These are phyloP conservation scores for Malus hybrid DNA, from an alignment of 331 rosid species.

Conservation along the genomic window DNA sequence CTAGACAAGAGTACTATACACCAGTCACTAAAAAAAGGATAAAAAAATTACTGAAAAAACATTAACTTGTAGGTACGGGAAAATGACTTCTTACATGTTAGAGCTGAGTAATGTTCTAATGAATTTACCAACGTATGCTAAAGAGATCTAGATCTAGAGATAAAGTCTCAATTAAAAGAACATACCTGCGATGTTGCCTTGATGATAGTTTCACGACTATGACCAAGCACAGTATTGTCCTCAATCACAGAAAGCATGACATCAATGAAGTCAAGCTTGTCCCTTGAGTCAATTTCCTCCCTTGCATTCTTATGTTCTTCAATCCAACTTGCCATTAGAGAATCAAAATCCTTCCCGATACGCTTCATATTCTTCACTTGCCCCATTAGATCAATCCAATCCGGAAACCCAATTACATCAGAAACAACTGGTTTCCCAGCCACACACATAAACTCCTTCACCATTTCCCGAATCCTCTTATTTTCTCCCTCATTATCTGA, in stretches of 20 bases:
- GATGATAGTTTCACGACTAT: background rate
- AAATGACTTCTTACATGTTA: too few species aligned
- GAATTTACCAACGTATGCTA: too few species aligned
- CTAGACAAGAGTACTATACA: too few species aligned
- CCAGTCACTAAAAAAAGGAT: background rate
- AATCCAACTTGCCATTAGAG: slow-evolving; percentile 39
- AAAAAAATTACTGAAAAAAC: background rate
- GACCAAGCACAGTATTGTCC: background rate
- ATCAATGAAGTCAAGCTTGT: slow-evolving; percentile 31
- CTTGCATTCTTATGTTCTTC: slow-evolving; percentile 22
- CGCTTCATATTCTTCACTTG: slow-evolving; percentile 36
- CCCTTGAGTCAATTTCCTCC: background rate
- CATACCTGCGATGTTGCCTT: slow-evolving; percentile 4
- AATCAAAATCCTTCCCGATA: slow-evolving; percentile 30
- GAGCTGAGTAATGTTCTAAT: too few species aligned
- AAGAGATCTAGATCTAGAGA: too few species aligned
- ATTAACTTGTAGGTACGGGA: too few species aligned
- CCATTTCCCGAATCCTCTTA: slow-evolving; percentile 19
- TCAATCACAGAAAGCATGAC: background rate
- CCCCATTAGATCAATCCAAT: slow-evolving; percentile 33
- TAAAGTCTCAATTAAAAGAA: background rate
- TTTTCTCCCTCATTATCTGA: slow-evolving; percentile 16
- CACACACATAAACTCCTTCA: slow-evolving; percentile 22
- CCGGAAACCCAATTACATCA: slow-evolving; percentile 43
- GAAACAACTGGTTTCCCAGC: slow-evolving; percentile 41